Evolutionary conservation across 1,284 basidiomycete genomes (phyloP).

Genomic region (Austroboletus novae-zelandiae): DNA sequence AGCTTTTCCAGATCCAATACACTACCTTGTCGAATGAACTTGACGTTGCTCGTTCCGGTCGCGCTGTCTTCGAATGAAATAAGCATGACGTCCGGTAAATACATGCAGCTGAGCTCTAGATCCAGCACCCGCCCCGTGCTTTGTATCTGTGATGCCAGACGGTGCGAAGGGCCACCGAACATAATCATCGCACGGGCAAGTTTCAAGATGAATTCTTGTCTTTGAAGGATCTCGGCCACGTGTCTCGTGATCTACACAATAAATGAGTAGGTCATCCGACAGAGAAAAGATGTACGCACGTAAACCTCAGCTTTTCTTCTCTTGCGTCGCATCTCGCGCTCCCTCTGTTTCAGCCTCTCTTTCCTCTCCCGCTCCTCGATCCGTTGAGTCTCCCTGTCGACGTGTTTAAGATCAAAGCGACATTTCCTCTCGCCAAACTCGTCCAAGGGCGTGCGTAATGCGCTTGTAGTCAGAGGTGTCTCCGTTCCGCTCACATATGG

Average conservation of each 20-base stretch:
- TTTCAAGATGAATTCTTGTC: too few relatives aligned
- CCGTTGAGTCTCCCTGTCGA: slow-evolving; percentile 16
- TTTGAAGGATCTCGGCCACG: too few relatives aligned
- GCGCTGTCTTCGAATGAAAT: slow-evolving; percentile 81
- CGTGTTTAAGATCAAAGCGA: slow-evolving; percentile 24
- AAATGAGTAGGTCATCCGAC: slow-evolving; percentile 26
- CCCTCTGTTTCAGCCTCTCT: slow-evolving; percentile 32
- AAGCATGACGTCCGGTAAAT: slow-evolving; percentile 82
- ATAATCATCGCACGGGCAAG: too few relatives aligned
- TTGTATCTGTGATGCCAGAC: too few relatives aligned
- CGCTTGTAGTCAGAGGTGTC: slow-evolving; percentile 20
- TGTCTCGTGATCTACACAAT: too few relatives aligned
- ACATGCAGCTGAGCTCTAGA: slow-evolving; percentile 81
- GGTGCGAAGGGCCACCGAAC: too few relatives aligned
- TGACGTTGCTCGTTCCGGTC: too few relatives aligned
- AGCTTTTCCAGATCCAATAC: slow-evolving; percentile 79
- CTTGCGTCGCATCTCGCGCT: slow-evolving; percentile 56
- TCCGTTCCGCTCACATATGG: slow-evolving; percentile 15
- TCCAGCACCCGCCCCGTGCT: slow-evolving; percentile 85
- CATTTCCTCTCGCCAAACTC: slow-evolving; percentile 22
- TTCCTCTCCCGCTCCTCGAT: slow-evolving; percentile 23
- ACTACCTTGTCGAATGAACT: too few relatives aligned
- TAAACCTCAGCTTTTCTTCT: slow-evolving; percentile 78
- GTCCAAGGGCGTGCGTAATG: slow-evolving; percentile 18
- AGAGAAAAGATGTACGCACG: slow-evolving; percentile 46